Evolutionary conservation across 2,329 filamentous ascomycete species (phyloP).

Genomic region (Ophiostoma australiae): DNA sequence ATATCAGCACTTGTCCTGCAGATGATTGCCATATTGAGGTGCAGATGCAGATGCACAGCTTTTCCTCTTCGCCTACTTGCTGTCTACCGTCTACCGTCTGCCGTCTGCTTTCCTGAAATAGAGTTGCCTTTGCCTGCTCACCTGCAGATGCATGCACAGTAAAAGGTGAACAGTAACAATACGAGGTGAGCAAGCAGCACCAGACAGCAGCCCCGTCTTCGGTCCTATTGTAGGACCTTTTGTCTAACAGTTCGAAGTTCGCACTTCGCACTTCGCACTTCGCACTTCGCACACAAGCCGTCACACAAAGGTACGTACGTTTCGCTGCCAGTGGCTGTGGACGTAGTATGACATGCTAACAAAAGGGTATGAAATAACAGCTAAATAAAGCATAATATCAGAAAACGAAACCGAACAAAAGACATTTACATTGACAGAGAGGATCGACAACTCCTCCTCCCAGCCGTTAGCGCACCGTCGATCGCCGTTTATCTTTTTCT

Average conservation of each 20-base stretch:
- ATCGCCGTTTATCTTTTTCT: conserved; percentile 3
- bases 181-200: not conserved
- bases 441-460: not conserved
- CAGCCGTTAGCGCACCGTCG: not conserved
- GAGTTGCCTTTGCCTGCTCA: conserved; percentile 6
- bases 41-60: not conserved
- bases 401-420: not conserved
- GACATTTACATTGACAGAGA: not conserved
- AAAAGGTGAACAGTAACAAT: conserved; percentile 7
- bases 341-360: not conserved
- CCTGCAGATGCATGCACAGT: conserved; percentile 1
- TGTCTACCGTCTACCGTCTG: not conserved
- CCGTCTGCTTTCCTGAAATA: not conserved
- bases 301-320: not conserved
- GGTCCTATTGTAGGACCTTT: not conserved
- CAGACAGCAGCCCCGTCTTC: not conserved
- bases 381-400: not conserved
- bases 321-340: not conserved
- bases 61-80: not conserved
- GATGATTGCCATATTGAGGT: not conserved
- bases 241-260: not conserved
- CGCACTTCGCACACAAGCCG: not conserved
- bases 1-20: conserved; percentile 6
- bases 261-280: not conserved
- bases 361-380: not conserved